Base-by-base conservation (phyloP, 179 eudicot species). In the Spergularia azorica region DNA sequence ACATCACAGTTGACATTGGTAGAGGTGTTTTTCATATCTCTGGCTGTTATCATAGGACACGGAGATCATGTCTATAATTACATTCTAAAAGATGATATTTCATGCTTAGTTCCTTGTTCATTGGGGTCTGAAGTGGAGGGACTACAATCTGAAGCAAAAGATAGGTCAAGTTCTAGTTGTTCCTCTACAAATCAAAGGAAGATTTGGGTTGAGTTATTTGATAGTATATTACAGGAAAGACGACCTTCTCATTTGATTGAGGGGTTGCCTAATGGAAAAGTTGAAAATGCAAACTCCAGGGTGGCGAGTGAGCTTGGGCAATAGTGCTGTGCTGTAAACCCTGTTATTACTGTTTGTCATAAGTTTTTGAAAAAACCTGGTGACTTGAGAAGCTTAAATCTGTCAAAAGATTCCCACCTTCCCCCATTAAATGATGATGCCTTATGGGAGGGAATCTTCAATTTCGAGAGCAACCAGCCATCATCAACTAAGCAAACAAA, bases 401-500 rank as follows among this genome's bases (percentile, higher is more conserved):
- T 93, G 83, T 89, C 92, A 63, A 88, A 78, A 61, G 85, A 84
- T 72, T 84, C 86, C 75, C 63, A 61, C 81, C 95, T 95, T 57
- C 97, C 96, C 71, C 91, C 99, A 79, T 85, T 95, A 72, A 84
- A 93, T 85, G 99, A 95, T 71, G 94, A 88, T 76, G 86, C 76
- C 12, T 87, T 95, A 73, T 79, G 96, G 78, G 84, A 87, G 75
- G 88, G 90, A 61, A 79, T 93, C 67, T 91, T 89, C 66, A 79
- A 76, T 64, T 77, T 72, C 54, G 82, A 83, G 51, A 62, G 65
- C 20, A 78, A 66, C 70, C 56, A 70, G 65, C 72, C 75, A 73
- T 81, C 67, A 70, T 74, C 85, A 68, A 72, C 79, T 72, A 81
- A 70, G 75, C 86, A 84, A 70, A 96, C 95, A 68, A 82, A 88